Percentiles rank a stretch among this genome's conserved stretches.
Evolutionary conservation across 768 basidiomycete genomes (phyloP).

Genomic region (Exsudoporus frostii): DNA sequence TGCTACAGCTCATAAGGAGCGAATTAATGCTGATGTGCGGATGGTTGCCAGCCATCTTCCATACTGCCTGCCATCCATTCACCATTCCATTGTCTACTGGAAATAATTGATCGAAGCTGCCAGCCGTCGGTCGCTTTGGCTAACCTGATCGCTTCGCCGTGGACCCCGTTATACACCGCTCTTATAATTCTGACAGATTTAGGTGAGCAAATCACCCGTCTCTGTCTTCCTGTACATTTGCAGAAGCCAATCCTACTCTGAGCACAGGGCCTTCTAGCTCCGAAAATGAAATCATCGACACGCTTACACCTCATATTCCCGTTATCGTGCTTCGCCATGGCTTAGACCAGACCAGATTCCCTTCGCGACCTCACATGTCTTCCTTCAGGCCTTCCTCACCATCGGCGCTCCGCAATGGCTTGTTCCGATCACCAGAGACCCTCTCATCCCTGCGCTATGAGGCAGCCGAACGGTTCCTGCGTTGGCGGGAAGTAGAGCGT

Average conservation of each 20-base stretch:
- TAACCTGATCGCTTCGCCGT: slow-evolving; percentile 54
- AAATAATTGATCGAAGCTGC: slow-evolving; percentile 50
- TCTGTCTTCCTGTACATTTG: neutral
- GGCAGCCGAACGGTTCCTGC: slow-evolving; percentile 65
- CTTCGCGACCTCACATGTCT: slow-evolving; percentile 41
- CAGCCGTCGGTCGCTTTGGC: slow-evolving; percentile 51
- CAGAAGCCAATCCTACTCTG: neutral
- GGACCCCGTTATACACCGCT: slow-evolving; percentile 58
- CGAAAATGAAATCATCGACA: slow-evolving; percentile 48
- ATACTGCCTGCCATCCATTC: slow-evolving; percentile 47
- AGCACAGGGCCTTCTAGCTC: slow-evolving; percentile 25
- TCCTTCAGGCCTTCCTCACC: slow-evolving; percentile 53
- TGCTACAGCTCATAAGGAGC: neutral
- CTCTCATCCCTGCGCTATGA: slow-evolving; percentile 56
- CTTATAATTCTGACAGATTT: slow-evolving; percentile 52
- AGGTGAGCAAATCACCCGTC: slow-evolving; percentile 32
- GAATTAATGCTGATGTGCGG: slow-evolving; percentile 6
- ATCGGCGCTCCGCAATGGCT: slow-evolving; percentile 50
- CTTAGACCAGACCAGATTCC: slow-evolving; percentile 31
- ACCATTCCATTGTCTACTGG: slow-evolving; percentile 52
- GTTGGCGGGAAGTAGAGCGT: slow-evolving; percentile 69
- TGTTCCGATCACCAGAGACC: slow-evolving; percentile 65
- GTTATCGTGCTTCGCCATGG: slow-evolving; percentile 51
- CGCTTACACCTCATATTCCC: slow-evolving; percentile 53
- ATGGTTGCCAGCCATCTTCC: slow-evolving; percentile 26